These are phyloP conservation scores for Hypoxylon sp. DNA, from an alignment of 2,329 filamentous ascomycete genomes.

Conservation along the genomic window DNA sequence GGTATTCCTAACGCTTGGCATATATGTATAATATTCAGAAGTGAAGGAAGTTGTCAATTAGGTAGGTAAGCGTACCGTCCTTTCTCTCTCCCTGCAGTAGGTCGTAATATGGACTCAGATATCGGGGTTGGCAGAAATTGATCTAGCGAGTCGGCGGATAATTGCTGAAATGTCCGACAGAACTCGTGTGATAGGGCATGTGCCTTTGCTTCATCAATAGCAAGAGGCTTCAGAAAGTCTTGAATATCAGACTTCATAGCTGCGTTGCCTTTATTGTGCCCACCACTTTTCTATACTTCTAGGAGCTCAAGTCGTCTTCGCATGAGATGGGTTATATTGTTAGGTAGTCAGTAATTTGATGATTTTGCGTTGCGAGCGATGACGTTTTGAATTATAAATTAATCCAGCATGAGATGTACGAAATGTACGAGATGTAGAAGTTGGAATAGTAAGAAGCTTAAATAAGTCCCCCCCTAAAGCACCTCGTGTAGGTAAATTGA, in stretches of 20 bases:
- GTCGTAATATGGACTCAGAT: constrained; percentile 65
- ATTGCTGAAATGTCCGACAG: constrained; percentile 54
- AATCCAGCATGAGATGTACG: no score
- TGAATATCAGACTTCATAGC: constrained; percentile 43
- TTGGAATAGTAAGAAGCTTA: background rate
- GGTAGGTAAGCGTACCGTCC: constrained; percentile 58
- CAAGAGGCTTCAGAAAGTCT: constrained; percentile 61
- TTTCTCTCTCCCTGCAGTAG: constrained; percentile 52
- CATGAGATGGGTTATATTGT: no score
- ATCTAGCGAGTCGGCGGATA: constrained; percentile 61
- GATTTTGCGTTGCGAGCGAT: no score
- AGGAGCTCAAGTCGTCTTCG: no score
- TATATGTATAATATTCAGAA: no score
- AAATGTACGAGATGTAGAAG: constrained; percentile 12
- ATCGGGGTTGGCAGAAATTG: constrained; percentile 71
- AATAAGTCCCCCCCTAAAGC: background rate
- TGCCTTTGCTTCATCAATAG: constrained; percentile 56
- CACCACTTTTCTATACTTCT: no score
- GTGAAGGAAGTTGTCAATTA: no score
- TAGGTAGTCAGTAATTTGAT: no score
- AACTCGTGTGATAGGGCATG: constrained; percentile 59
- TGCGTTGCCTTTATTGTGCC: no score
- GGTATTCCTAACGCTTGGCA: no score
- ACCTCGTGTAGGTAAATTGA: constrained; percentile 1
- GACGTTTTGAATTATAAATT: no score